phyloP scores from a whole-genome alignment of 2,329 filamentous ascomycete species.

The Exophiala dermatitidis region DNA sequence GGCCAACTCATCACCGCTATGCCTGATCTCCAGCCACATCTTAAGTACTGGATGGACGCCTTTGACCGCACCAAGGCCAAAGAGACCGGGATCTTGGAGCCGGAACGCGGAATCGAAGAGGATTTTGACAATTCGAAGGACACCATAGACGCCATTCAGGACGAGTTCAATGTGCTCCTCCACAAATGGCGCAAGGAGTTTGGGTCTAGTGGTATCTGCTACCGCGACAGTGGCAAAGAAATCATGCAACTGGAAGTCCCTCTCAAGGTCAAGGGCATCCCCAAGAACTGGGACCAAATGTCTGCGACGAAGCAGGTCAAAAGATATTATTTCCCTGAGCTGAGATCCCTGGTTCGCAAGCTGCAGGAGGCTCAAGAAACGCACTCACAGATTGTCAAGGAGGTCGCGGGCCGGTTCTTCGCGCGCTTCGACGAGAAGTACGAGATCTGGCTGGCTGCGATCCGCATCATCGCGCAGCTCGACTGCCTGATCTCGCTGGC shows the following conservation, averaged over 20 bases:
- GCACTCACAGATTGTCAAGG: slow-evolving; percentile 82
- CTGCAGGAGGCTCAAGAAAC: slow-evolving; percentile 92
- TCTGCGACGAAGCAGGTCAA: slow-evolving; percentile 85
- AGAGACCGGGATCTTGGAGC: slow-evolving; percentile 74
- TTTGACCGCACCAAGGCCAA: slow-evolving; percentile 78
- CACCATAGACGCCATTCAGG: slow-evolving; percentile 66
- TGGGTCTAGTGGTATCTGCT: slow-evolving; percentile 65
- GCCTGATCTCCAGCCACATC: slow-evolving; percentile 68
- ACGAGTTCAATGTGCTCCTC: slow-evolving; percentile 63
- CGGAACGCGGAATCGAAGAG: slow-evolving; percentile 77
- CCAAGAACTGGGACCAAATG: slow-evolving; percentile 90
- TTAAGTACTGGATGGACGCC: slow-evolving; percentile 82
- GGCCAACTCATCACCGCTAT: slow-evolving; percentile 75
- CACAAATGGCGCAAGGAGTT: slow-evolving; percentile 65
- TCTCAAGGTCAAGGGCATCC: slow-evolving; percentile 68
- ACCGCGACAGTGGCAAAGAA: slow-evolving; percentile 85
- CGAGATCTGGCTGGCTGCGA: slow-evolving; percentile 75
- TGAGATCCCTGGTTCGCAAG: slow-evolving; percentile 73
- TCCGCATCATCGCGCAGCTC: slow-evolving; percentile 81
- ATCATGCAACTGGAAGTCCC: slow-evolving; percentile 94
- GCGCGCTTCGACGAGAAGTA: slow-evolving; percentile 84
- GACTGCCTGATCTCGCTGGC: slow-evolving; percentile 93
- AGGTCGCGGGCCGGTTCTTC: slow-evolving; percentile 76
- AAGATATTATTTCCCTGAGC: slow-evolving; percentile 84
- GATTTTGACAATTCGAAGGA: slow-evolving; percentile 84